These are phyloP conservation scores for Carnegiea gigantea DNA, from an alignment of 179 eudicot genomes.

Conservation along the genomic window DNA sequence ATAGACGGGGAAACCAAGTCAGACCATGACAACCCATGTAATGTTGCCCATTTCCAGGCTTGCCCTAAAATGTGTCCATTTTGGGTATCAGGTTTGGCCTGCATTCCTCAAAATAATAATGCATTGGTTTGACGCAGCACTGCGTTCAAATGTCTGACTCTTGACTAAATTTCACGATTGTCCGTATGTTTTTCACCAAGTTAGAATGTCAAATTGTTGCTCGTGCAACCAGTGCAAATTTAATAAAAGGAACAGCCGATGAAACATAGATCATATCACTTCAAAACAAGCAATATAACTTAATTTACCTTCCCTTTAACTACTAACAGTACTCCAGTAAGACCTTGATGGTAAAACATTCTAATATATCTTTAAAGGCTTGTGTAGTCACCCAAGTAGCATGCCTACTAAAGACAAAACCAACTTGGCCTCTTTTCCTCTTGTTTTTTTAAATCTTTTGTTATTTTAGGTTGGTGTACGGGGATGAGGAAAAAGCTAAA, in stretches of 20 bases:
- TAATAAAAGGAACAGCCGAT: not conserved
- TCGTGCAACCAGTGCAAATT: not conserved
- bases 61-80: not conserved
- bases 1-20: not conserved
- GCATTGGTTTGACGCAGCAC: too few relatives aligned
- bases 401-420: not conserved
- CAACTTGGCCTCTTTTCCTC: too few relatives aligned
- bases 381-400: not conserved
- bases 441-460: too few relatives aligned
- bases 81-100: not conserved
- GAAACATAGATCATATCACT: not conserved
- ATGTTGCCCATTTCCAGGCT: not conserved
- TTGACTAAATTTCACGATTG: too few relatives aligned
- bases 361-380: not conserved
- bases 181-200: not conserved
- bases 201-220: not conserved
- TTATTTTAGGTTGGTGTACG: too few relatives aligned
- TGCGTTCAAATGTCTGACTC: too few relatives aligned
- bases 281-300: constrained; percentile 4
- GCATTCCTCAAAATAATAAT: not conserved
- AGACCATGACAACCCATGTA: not conserved
- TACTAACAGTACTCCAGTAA: not conserved
- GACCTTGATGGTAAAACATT: not conserved
- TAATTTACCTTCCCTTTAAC: not conserved
- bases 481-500: too few relatives aligned